A percentile compares a stretch with the other conserved stretches of the same genome.
These are phyloP conservation scores for Capronia coronata DNA, from an alignment of 2,329 filamentous ascomycete genomes.

Conservation along the genomic window DNA sequence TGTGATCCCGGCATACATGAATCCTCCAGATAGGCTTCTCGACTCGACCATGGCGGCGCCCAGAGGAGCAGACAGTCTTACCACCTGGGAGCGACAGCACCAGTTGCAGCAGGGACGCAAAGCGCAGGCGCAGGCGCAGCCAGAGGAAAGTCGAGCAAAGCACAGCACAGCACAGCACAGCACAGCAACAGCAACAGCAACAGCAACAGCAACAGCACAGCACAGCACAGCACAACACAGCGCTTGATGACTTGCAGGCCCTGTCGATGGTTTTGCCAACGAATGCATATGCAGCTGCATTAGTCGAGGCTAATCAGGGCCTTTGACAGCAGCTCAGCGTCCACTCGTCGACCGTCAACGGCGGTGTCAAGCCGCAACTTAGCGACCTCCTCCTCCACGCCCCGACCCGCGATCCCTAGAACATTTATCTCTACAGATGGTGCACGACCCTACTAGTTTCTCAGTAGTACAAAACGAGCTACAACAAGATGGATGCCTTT, in stretches of 20 bases:
- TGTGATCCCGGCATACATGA: background rate
- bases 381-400: conserved; percentile 6
- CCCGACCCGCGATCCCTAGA: conserved; percentile 11
- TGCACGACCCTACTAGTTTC: background rate
- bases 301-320: conserved; percentile 21
- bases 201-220: conserved; percentile 3
- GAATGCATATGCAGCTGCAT: conserved; percentile 27
- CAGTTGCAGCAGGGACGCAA: conserved; percentile 4
- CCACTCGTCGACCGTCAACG: conserved; percentile 15
- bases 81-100: conserved; percentile 1
- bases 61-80: background rate
- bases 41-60: background rate
- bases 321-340: conserved; percentile 21
- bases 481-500: background rate
- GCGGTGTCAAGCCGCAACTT: conserved; percentile 10
- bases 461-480: background rate
- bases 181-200: no score
- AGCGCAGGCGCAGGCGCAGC: conserved; percentile 14
- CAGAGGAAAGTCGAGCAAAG: conserved; percentile 8
- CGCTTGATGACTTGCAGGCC: conserved; percentile 23
- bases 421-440: conserved; percentile 1
- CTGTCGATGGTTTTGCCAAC: conserved; percentile 22
- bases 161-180: conserved; percentile 17
- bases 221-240: conserved; percentile 17
- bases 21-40: background rate